Evolutionary conservation across 2,329 filamentous ascomycete species (phyloP), one percentile per base, ranked within the genome.

Genomic region (Nemania sp.): DNA sequence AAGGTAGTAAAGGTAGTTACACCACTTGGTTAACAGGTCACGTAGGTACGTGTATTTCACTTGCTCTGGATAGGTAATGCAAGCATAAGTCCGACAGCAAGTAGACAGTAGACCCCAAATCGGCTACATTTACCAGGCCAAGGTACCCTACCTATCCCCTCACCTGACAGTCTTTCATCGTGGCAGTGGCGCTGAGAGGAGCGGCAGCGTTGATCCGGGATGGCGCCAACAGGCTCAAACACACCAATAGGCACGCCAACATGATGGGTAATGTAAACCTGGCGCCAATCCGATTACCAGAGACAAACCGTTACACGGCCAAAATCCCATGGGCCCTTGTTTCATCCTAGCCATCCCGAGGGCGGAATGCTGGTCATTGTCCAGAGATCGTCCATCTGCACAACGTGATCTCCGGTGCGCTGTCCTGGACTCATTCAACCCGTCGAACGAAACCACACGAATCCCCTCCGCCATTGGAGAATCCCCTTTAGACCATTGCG

Each of bases 191-290:
- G 35, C 41, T 62, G 47, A 20, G 26, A 27, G 55, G 56, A 56
- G 55, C 66, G 61, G 66, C 66, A 68, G n/a, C 29, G 62, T 66
- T 56, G 54, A 63, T 52, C 59, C 64, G 54, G 52, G 59, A 69
- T 54, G 55, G 62, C 56, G 56, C 67, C 67, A 62, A 62, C 59
- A 55, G 20, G 45, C 38, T 43, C 43, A 61, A 8, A 41, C 51
- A 58, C 24, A 27, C 45, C 57, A 58, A 63, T 52, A 35, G 27
- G 47, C 38, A 47, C 35, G 49, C 51, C 52, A 64, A 22, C 45
- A 32, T 47, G 20, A 45, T 45, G 41, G 18, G 18, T n/a, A n/a
- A 18, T 45, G 41, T 63, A 66, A 65, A 53, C 53, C 67, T 49
- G 51, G 38, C 49, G 67, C 60, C 64, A 64, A 56, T 62, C 52